Percentiles rank a stretch among this genome's conserved stretches.
phyloP scores from a whole-genome alignment of 768 basidiomycete species.

The Agaricus subrufescens region DNA sequence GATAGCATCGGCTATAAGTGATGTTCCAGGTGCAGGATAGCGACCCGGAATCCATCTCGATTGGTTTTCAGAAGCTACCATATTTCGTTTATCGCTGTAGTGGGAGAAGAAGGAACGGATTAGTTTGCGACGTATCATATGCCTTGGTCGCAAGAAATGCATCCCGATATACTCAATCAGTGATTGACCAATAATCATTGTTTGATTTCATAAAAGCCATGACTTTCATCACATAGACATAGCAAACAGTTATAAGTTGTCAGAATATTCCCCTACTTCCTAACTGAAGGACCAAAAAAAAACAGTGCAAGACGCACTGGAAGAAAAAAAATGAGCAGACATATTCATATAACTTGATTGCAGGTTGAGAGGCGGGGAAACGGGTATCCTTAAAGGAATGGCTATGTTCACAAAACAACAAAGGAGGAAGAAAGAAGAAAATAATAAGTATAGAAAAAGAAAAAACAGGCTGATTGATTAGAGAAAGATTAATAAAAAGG shows the following conservation, averaged over 20 bases:
- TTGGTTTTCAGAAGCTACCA: constrained; percentile 2
- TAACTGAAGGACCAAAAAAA: no score
- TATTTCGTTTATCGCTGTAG: neutral
- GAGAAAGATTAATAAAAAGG: constrained; percentile 8
- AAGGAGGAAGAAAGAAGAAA: constrained; percentile 7
- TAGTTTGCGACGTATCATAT: neutral
- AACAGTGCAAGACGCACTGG: neutral
- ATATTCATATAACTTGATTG: neutral
- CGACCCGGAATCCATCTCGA: constrained; percentile 42
- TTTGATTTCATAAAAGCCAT: no score
- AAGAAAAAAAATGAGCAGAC: neutral
- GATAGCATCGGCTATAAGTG: constrained; percentile 43
- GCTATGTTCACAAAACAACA: constrained; percentile 11
- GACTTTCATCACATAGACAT: no score
- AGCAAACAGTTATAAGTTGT: no score
- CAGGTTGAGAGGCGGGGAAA: neutral
- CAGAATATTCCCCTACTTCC: no score
- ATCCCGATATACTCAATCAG: no score
- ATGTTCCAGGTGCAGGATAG: constrained; percentile 37
- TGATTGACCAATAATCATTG: no score
- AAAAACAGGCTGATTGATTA: neutral
- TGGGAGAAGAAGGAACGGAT: neutral
- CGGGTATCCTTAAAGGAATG: constrained; percentile 16
- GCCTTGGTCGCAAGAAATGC: neutral
- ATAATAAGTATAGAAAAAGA: constrained; percentile 15